Evolutionary conservation across 305 asterid genomes (phyloP).

Genomic region (Solanum aculeatissimum): DNA sequence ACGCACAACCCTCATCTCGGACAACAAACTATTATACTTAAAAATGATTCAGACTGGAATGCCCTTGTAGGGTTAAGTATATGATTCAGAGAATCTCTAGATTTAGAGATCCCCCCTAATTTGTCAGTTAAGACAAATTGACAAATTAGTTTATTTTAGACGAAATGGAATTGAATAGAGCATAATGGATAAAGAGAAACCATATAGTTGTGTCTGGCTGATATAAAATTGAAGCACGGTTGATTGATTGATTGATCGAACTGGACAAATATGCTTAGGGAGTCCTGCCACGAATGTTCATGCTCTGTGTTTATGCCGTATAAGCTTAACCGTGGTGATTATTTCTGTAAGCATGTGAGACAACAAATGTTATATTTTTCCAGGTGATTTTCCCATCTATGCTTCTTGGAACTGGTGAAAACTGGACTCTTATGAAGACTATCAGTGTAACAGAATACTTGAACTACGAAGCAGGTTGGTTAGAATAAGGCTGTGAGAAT

Average conservation of each 20-base stretch:
- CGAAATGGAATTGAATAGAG: not conserved
- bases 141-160: not conserved
- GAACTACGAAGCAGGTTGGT: constrained; percentile 88
- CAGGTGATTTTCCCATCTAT: constrained; percentile 96
- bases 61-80: not conserved
- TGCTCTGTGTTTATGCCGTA: not conserved
- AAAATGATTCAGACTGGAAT: not conserved
- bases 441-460: constrained; percentile 94
- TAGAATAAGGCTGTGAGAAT: not conserved
- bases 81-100: not conserved
- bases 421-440: constrained; percentile 95
- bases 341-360: not conserved
- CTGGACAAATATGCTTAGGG: not conserved
- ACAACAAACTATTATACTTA: not conserved
- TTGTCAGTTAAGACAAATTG: not conserved
- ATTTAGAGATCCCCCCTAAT: not conserved
- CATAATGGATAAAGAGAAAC: not conserved
- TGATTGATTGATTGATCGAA: not conserved
- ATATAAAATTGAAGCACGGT: not conserved
- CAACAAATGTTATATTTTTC: constrained; percentile 1
- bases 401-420: constrained; percentile 84
- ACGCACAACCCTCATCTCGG: not conserved
- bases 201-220: not conserved
- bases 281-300: not conserved
- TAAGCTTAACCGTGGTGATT: not conserved